Base-by-base conservation (phyloP, 371 early-diverging fungal genomes). In the Funneliformis caledonium region DNA sequence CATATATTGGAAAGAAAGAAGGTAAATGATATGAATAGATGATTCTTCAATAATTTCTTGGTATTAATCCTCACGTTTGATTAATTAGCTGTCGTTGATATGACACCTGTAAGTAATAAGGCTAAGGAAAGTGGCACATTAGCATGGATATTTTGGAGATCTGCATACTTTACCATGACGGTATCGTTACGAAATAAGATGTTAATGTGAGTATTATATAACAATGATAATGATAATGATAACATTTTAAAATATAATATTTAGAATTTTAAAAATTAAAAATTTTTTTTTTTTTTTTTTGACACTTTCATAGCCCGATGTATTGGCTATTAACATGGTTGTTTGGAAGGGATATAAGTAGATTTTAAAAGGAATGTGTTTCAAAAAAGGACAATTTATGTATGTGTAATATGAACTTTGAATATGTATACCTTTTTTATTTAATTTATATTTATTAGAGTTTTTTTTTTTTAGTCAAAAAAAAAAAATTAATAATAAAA, bases 131-230 rank as follows among this genome's bases (percentile, higher is more conserved):
- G 86, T 84, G 12, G 91, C 89, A 33, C 86, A 60, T 76, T 90
- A 76, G 93, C 92, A 14, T 94, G 91, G 94, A 80, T 89, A 72
- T 88, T 95, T 76, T 96, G 96, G 96, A 84, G 96, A 75, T 91
- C 91, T 37, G 90, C 93, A 14, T 96, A 96, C 84, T 86, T 94
- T 81, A 92, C 93, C 59, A 91, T 91, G 91, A 89, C 88, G 70
- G 93, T 95, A 31, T 91, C 91, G 37, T 75, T 88, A 47, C 85
- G 93, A 64, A 96, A 94, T 86, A 93, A 93, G 82, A 83, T 94
- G 82, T 83, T 94, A 68, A 93, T 96, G 72, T 72, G 48, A 72
- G 48, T 47, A 26, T 11, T 37, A 37, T 26, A 26, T 37, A 37
- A 37, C 3, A 37, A 37, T 37, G 37, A 37, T 37, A 56, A 19